Evolutionary conservation across 2,329 filamentous ascomycete genomes (phyloP), one percentile per base, ranked within the genome.

Genomic region (Aspergillus sp.): DNA sequence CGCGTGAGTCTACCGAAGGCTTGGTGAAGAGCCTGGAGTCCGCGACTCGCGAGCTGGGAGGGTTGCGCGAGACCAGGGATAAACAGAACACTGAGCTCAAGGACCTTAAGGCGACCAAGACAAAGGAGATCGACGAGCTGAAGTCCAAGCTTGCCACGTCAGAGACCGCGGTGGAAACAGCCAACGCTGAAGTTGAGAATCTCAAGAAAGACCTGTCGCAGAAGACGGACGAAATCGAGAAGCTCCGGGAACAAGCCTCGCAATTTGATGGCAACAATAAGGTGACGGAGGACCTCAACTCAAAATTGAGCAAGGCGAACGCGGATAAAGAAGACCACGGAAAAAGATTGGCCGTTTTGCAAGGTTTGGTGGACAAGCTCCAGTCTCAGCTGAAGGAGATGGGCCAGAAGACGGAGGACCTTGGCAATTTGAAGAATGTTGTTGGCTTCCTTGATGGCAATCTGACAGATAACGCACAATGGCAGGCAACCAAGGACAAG

Each of bases 1-100:
- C 82, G 7, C 81, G 86, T 54, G 85, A 93, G 58, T 85, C 83
- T 39, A 82, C 79, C 36, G 71, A 80, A 49, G 76, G 78, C n/a
- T 76, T 88, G 57, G 78, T 80, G 29, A 66, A 73, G 57, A 86
- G 76, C 47, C 68, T 90, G 2, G 85, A 89, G 60, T 78, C 77
- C 43, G 78, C 82, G 0, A 84, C 82, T 1, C 73, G 78, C 8
- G 82, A 88, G 56, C 69, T 88, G 5, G 75, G 76, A 42, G 70
- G 69, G 7, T 58, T 80, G 52, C 73, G 72, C 34, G 78, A 82
- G 26, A 68, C 65, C 28, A 76, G 75, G 50, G 72, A 77, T 28
- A 73, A 65, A 28, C 69, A 73, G 26, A 69, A 76, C 45, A 51
- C 63, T 2, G 70, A 78, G 52, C 65, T 80, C 29, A 61, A 71